These are phyloP conservation scores for Aspergillus ochraceoroseus DNA, from an alignment of 2,329 filamentous ascomycete species.

Conservation along the genomic window DNA sequence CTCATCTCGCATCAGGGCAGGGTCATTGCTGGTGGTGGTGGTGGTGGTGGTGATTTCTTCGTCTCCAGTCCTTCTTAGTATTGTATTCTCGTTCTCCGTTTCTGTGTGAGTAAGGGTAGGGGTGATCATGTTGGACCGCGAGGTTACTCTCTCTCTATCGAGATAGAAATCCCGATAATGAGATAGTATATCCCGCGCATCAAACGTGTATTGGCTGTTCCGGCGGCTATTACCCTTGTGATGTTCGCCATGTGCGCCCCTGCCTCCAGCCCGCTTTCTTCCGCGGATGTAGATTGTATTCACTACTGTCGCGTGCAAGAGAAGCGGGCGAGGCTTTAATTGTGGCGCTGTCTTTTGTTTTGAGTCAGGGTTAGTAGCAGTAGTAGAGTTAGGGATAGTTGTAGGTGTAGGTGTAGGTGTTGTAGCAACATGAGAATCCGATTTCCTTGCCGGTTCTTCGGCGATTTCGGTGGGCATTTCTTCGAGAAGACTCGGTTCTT, in stretches of 20 bases:
- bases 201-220: constrained; percentile 46
- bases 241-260: constrained; percentile 8
- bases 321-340: constrained; percentile 50
- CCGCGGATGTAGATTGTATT: constrained; percentile 69
- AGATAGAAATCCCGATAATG: constrained; percentile 35
- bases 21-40: no score
- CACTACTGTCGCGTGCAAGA: constrained; percentile 77
- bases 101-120: constrained; percentile 2
- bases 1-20: neutral
- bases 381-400: constrained; percentile 25
- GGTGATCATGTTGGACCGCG: constrained; percentile 12
- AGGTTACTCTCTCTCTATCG: constrained; percentile 24
- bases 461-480: constrained; percentile 12
- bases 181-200: constrained; percentile 33
- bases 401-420: constrained; percentile 12
- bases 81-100: neutral
- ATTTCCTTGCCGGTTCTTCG: constrained; percentile 2
- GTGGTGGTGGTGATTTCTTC: no score
- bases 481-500: constrained; percentile 11
- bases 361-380: no score
- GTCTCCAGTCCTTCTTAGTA: no score
- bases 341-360: no score
- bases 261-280: constrained; percentile 15
- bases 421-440: neutral
- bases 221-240: constrained; percentile 12